These are phyloP conservation scores for Tillandsia leiboldiana DNA, from an alignment of 176 grass and related monocot genomes.

Conservation along the genomic window DNA sequence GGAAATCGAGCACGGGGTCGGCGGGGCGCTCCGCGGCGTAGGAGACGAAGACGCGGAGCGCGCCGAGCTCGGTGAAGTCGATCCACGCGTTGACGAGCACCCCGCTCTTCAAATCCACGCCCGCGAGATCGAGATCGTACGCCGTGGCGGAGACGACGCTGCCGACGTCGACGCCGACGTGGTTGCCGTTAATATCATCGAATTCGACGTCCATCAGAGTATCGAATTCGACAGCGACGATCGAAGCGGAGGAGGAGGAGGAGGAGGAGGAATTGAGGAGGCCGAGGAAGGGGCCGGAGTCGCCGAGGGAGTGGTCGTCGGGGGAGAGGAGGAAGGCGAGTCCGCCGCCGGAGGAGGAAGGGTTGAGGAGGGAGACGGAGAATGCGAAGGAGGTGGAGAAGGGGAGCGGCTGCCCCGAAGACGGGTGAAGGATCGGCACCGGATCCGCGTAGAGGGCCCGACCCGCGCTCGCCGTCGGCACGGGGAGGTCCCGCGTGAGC, in stretches of 20 bases:
- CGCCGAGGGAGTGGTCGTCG: conserved; percentile 37
- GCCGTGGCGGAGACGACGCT: conserved; percentile 55
- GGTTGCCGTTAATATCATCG: conserved; percentile 66
- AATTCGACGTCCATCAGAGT: conserved; percentile 77
- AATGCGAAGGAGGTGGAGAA: conserved; percentile 94
- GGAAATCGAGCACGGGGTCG: conserved; percentile 35
- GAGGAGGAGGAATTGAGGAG: conserved; percentile 21
- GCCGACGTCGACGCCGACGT: conserved; percentile 65
- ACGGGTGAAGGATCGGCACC: conserved; percentile 24
- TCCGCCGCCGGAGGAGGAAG: conserved; percentile 59
- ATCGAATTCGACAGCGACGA: conserved; percentile 86
- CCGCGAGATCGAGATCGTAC: conserved; percentile 33
- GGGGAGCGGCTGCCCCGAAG: conserved; percentile 16
- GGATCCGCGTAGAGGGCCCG: conserved; percentile 60
- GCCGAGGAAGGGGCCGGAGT: conserved; percentile 53
- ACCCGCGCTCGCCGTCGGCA: conserved; percentile 56
- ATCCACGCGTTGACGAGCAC: conserved; percentile 69
- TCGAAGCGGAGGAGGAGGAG: background rate
- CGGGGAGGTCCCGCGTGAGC: conserved; percentile 62
- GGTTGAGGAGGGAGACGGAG: conserved; percentile 62
- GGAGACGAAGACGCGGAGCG: conserved; percentile 60
- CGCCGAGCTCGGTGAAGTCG: conserved; percentile 29
- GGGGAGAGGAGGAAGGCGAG: conserved; percentile 62
- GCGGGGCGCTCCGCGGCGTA: conserved; percentile 36
- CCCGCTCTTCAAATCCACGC: conserved; percentile 53